Percentiles rank a stretch among this genome's conserved stretches.
Evolutionary conservation across 805 yeast genomes (phyloP).

Genomic region (Yarrowia sp.): DNA sequence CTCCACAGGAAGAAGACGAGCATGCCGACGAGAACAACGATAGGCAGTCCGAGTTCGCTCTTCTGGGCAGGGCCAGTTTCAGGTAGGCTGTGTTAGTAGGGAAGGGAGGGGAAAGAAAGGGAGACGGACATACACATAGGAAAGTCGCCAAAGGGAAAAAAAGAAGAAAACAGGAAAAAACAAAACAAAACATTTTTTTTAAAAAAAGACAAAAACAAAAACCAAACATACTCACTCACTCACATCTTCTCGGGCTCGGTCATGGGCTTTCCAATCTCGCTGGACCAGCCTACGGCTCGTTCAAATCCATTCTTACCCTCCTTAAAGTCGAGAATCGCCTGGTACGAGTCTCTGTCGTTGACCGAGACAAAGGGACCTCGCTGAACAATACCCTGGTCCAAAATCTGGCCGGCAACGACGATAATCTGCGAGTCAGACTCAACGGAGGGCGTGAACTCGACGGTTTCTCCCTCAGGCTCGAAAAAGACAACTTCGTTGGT

Average conservation of each 20-base stretch:
- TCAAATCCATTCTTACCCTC: constrained; percentile 48
- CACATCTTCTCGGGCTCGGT: constrained; percentile 22
- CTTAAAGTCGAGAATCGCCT: constrained; percentile 76
- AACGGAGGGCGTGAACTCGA: constrained; percentile 50
- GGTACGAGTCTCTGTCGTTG: constrained; percentile 63
- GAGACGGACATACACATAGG: too few species aligned
- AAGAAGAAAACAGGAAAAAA: too few species aligned
- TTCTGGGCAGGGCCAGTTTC: constrained; percentile 9
- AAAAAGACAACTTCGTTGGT: constrained; percentile 44
- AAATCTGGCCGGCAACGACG: constrained; percentile 46
- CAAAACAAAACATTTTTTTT: too few species aligned
- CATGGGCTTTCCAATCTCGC: constrained; percentile 45
- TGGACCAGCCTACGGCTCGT: constrained; percentile 46
- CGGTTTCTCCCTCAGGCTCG: constrained; percentile 45
- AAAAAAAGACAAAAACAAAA: too few species aligned
- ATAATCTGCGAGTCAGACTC: constrained; percentile 39
- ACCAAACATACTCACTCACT: not conserved
- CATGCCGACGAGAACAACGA: not conserved
- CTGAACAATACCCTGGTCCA: constrained; percentile 64
- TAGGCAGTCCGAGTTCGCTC: not conserved
- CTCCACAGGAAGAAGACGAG: constrained; percentile 6
- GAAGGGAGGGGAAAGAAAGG: too few species aligned
- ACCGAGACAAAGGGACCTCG: constrained; percentile 90
- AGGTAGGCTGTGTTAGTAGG: constrained; percentile 1
- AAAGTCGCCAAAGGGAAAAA: too few species aligned